These are phyloP conservation scores for Peronospora farinosa DNA, from an alignment of 352 stramenopile genomes.

Conservation along the genomic window DNA sequence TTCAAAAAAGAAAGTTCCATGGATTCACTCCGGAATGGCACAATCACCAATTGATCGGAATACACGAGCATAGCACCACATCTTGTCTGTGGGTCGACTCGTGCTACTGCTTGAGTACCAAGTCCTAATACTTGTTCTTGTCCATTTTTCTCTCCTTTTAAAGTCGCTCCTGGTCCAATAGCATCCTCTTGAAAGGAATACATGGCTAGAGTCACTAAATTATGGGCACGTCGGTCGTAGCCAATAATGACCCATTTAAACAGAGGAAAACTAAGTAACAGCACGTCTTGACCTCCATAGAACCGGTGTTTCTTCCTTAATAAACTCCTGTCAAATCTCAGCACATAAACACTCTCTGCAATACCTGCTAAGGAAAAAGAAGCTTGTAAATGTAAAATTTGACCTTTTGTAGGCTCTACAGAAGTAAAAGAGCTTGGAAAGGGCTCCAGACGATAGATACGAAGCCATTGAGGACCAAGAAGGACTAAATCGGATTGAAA, in stretches of 20 bases:
- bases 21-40: slow-evolving; percentile 73
- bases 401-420: slow-evolving; percentile 31
- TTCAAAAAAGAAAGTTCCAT: slow-evolving; percentile 78
- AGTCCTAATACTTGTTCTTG: slow-evolving; percentile 69
- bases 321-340: slow-evolving; percentile 58
- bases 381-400: slow-evolving; percentile 66
- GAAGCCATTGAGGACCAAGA: slow-evolving; percentile 61
- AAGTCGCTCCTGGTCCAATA: slow-evolving; percentile 68
- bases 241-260: slow-evolving; percentile 83
- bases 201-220: slow-evolving; percentile 66
- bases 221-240: slow-evolving; percentile 46
- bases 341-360: slow-evolving; percentile 61
- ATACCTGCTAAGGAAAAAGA: slow-evolving; percentile 71
- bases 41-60: slow-evolving; percentile 71
- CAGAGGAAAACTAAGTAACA: slow-evolving; percentile 65
- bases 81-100: slow-evolving; percentile 68
- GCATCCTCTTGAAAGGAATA: slow-evolving; percentile 76
- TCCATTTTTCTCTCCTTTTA: slow-evolving; percentile 76
- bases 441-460: slow-evolving; percentile 78
- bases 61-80: slow-evolving; percentile 83
- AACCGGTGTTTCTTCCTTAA: slow-evolving; percentile 70
- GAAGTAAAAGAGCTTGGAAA: slow-evolving; percentile 16
- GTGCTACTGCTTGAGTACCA: slow-evolving; percentile 39
- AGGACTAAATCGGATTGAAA: slow-evolving; percentile 64
- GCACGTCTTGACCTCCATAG: slow-evolving; percentile 58